Conservation (phyloP, 73 alveolate species). For the Tetrahymena thermophila region DNA sequence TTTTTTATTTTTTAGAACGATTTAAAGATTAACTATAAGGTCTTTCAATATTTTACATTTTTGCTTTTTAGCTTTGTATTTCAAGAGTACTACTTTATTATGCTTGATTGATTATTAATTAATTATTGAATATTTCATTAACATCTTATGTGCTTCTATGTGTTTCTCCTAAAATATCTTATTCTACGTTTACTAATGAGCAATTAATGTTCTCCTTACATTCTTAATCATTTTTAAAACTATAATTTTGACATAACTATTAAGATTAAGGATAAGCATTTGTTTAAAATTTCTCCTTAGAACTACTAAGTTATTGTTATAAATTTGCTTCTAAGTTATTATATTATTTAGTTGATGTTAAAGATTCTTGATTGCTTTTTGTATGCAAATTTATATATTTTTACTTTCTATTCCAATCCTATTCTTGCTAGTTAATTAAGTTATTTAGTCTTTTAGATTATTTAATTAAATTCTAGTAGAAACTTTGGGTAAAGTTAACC, state of each 20-base stretch:
- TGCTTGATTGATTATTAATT: no score
- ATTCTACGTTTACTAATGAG: neutral
- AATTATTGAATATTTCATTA: neutral
- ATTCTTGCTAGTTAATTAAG: neutral
- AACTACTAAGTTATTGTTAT: neutral
- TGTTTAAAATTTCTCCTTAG: neutral
- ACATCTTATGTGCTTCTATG: neutral
- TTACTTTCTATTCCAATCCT: neutral
- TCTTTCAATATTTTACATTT: neutral
- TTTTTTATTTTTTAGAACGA: neutral
- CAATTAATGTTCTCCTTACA: neutral
- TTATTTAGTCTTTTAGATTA: neutral
- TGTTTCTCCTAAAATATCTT: neutral
- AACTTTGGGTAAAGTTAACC: neutral
- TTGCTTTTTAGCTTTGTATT: no score
- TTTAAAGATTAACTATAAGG: neutral
- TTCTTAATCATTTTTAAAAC: neutral
- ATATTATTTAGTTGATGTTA: neutral
- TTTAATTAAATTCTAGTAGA: neutral
- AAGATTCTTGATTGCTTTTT: neutral
- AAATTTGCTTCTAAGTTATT: neutral
- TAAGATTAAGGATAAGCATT: neutral
- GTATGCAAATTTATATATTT: neutral
- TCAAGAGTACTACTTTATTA: neutral
- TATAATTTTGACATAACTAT: no score